Base-by-base conservation (phyloP, 2,329 filamentous ascomycete species). In the Colletotrichum lupini region DNA sequence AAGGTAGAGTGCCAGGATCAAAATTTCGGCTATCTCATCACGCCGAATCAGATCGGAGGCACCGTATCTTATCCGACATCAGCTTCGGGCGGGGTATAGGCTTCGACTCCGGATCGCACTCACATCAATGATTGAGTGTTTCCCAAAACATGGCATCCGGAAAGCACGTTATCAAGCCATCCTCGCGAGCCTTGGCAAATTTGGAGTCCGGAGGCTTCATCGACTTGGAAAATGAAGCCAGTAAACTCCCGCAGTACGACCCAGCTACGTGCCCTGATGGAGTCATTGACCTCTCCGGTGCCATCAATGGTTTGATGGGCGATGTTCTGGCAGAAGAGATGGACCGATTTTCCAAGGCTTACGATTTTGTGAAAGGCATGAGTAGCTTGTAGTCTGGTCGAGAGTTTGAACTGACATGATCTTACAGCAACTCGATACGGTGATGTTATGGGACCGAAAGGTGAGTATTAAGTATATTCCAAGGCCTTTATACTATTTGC, bases 261-360 rank as follows among this genome's bases (percentile, higher is more conserved):
- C 42, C 60, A 5, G n/a, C 24, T 11, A 55, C 24, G n/a, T 35
- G 46, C 8, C 66, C 71, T 3, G 55, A 66, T 16, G 67, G 71
- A 4, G 67, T 73, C 12, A 70, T 66, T 28, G 49, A 70, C 22
- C 56, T 73, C 6, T 70, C 71, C 6, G 60, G 56, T 9, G 69
- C 70, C 8, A 46, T 59, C 57, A 64, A 67, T 46, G 46, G 57
- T 16, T 63, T 74, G 19, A 56, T 67, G 58, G 37, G 49, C 22
- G 67, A 63, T 30, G 35, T 55, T 16, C 9, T 70, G 4, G 28
- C 24, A 2, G 55, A 60, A 26, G 55, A 67, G 28, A 49, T 35
- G 55, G 5, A 37, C 12, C 19, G 28, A 16, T 66, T 55, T 14
- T 35, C 26, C 14, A 30, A 66, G 11, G 19, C 30, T 3, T 67